These are phyloP conservation scores for Licmophora abbreviata DNA, from an alignment of 108 stramenopile species.

Conservation along the genomic window DNA sequence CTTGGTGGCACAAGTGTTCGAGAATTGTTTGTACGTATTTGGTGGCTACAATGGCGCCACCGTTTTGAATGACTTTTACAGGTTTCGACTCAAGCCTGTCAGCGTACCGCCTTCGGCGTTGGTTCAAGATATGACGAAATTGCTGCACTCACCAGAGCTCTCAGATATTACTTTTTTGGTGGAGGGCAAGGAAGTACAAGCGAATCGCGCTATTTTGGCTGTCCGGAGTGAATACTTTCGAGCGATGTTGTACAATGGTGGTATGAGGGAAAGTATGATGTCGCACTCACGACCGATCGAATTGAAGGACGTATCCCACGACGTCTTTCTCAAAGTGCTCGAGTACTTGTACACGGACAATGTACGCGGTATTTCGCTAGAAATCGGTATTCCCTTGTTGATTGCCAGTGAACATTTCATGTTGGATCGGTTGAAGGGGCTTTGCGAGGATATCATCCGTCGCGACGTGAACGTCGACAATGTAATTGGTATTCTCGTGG, in stretches of 20 bases:
- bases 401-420: conserved; percentile 91
- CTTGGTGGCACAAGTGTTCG: conserved; percentile 85
- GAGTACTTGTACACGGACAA: conserved; percentile 94
- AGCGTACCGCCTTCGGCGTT: conserved; percentile 68
- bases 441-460: conserved; percentile 86
- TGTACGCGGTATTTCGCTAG: conserved; percentile 51
- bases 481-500: conserved; percentile 70
- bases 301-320: conserved; percentile 71
- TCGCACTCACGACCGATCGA: not conserved
- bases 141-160: conserved; percentile 67
- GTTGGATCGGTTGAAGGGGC: conserved; percentile 82
- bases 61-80: conserved; percentile 93
- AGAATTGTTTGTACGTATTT: conserved; percentile 83
- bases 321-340: conserved; percentile 79
- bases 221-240: conserved; percentile 90
- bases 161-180: conserved; percentile 91
- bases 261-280: conserved; percentile 72
- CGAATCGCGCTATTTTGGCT: conserved; percentile 84
- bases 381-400: conserved; percentile 78
- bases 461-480: conserved; percentile 73
- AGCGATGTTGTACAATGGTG: conserved; percentile 84
- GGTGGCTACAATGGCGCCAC: conserved; percentile 80
- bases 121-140: conserved; percentile 62
- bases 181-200: conserved; percentile 79
- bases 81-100: conserved; percentile 78